Evolutionary conservation across 2,329 filamentous ascomycete genomes (phyloP).

Genomic region (Stenocarpella maydis): DNA sequence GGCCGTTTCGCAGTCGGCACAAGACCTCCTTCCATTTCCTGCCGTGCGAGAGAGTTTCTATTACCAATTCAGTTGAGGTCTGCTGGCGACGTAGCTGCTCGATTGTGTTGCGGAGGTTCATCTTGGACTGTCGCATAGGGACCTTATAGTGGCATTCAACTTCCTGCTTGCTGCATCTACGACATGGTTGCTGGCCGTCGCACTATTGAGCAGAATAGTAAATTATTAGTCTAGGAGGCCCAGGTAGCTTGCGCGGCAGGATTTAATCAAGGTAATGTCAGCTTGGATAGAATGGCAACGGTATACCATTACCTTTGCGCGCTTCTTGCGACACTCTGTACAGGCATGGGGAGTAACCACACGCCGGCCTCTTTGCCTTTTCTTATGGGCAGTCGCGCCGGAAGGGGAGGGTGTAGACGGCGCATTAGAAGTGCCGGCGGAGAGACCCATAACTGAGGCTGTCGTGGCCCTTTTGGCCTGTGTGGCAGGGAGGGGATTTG

Average conservation of each 20-base stretch:
- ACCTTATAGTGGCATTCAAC: conserved; percentile 68
- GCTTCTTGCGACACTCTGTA: conserved; percentile 69
- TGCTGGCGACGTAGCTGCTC: conserved; percentile 64
- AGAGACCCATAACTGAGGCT: conserved; percentile 11
- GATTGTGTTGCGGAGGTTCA: conserved; percentile 66
- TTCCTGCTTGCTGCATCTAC: conserved; percentile 63
- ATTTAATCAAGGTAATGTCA: too few relatives aligned
- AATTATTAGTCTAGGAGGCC: conserved; percentile 9
- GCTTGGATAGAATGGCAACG: background rate
- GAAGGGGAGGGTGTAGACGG: conserved; percentile 29
- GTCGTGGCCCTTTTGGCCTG: conserved; percentile 24
- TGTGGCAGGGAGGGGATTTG: conserved; percentile 21
- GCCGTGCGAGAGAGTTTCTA: conserved; percentile 61
- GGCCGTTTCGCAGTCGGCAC: conserved; percentile 59
- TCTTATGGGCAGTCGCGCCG: conserved; percentile 51
- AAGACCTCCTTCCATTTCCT: conserved; percentile 64
- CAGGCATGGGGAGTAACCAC: conserved; percentile 68
- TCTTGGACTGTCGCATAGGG: conserved; percentile 70
- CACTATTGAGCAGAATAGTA: conserved; percentile 52
- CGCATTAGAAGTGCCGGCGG: conserved; percentile 38
- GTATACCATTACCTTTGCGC: conserved; percentile 59
- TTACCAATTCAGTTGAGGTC: conserved; percentile 62
- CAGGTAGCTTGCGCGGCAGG: background rate
- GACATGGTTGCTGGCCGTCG: conserved; percentile 65
- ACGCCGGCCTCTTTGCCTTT: conserved; percentile 59